Evolutionary conservation across 805 yeast genomes (phyloP), one percentile per base, ranked within the genome.

Genomic region (Isabelozyma heimii): DNA sequence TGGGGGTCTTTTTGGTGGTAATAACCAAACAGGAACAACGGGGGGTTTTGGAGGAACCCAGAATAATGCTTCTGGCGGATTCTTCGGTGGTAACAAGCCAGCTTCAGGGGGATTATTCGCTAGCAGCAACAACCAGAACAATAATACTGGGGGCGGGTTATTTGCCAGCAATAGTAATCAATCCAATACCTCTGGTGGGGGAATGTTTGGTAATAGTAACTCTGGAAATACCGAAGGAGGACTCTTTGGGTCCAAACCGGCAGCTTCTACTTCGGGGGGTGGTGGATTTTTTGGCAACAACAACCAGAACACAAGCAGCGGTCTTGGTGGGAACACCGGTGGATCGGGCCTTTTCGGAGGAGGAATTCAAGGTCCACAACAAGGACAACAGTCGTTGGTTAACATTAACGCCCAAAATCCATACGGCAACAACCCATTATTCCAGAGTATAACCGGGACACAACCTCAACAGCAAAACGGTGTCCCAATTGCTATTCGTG

Each of bases 391-490:
- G 43, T 55, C 66, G 17, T 53, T 66, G 43, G 59, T 60, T 30
- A 70, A 61, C 49, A 63, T 72, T 46, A 62, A 56, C 43, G 57
- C 71, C 2, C 69, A 64, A 47, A 69, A 86, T 61, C 97, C 97
- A 41, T 91, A 89, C 62, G 96, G 97, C 1, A 77, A 81, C 43
- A 84, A 85, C 57, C 87, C 91, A 5, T 71, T 91, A 46, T 89
- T 88, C 54, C 73, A 68, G 47, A 70, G 76, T 46, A 64, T 75
- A 42, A 63, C 70, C 2, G 70, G 67, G 3, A 52, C 63, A 8
- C 56, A 44, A 37, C 59, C 53, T 39, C 52, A 53, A 37, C 48
- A 41, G 27, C 48, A 37, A 50, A 49, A 17, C 28, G 48, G 42
- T n/a, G 40, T 45, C 15, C 73, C 76, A 17, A 47, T 50, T 13